phyloP scores from a whole-genome alignment of 805 yeast species.

The Candida fluviatilis region DNA sequence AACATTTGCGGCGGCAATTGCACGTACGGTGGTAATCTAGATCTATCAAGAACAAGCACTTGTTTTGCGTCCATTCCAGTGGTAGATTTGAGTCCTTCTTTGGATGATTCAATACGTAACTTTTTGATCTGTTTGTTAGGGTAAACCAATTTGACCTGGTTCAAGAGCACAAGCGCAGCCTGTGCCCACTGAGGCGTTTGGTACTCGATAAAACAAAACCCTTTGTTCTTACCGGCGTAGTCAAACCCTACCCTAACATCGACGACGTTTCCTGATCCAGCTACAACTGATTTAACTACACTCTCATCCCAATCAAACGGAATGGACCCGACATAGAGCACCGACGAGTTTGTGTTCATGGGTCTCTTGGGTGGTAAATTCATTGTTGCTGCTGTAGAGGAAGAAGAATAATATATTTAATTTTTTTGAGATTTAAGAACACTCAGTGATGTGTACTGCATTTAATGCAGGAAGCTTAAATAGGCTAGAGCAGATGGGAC shows the following conservation, averaged over 20 bases:
- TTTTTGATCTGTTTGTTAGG: slow-evolving; percentile 36
- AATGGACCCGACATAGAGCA: slow-evolving; percentile 56
- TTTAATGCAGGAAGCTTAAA: too few species aligned
- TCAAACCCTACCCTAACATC: slow-evolving; percentile 63
- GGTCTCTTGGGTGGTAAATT: slow-evolving; percentile 6
- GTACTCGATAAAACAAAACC: slow-evolving; percentile 66
- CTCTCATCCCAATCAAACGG: slow-evolving; percentile 73
- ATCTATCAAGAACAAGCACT: slow-evolving; percentile 40
- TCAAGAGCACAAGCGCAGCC: slow-evolving; percentile 41
- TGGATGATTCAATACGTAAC: slow-evolving; percentile 55
- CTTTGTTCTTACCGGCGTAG: slow-evolving; percentile 56
- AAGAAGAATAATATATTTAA: too few species aligned
- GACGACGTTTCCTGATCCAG: slow-evolving; percentile 69
- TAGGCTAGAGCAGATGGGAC: too few species aligned
- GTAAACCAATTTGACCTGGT: slow-evolving; percentile 33
- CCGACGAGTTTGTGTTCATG: slow-evolving; percentile 28
- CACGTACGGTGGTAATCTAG: slow-evolving; percentile 54
- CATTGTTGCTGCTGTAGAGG: too few species aligned
- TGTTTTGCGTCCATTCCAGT: slow-evolving; percentile 37
- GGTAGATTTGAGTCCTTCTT: slow-evolving; percentile 48
- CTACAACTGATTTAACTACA: slow-evolving; percentile 55
- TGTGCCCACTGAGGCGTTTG: slow-evolving; percentile 48
- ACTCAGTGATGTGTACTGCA: too few species aligned
- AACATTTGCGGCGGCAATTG: slow-evolving; percentile 48
- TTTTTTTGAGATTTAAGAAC: too few species aligned